Conservation (phyloP, 352 stramenopile species). For the Phytophthora boehmeriae region DNA sequence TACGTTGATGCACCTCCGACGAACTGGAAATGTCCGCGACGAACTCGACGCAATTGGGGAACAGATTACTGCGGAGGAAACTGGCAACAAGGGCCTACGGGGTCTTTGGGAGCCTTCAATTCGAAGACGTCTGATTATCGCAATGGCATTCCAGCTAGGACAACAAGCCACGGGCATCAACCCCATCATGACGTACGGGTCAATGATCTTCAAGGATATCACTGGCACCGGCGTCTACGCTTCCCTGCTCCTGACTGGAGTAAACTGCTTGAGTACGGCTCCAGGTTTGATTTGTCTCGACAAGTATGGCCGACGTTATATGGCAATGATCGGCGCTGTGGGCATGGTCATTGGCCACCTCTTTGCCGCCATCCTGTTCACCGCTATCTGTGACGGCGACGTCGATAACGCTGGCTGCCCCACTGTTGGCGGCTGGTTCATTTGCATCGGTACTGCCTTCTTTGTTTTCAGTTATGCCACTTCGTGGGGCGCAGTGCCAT, state of each 20-base stretch:
- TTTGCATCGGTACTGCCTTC: slow-evolving; percentile 41
- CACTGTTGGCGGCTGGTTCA: slow-evolving; percentile 42
- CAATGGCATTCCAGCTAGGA: slow-evolving; percentile 36
- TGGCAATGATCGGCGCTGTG: slow-evolving; percentile 41
- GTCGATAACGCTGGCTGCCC: slow-evolving; percentile 33
- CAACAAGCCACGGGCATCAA: slow-evolving; percentile 48
- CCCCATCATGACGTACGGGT: slow-evolving; percentile 42
- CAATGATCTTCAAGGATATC: slow-evolving; percentile 42
- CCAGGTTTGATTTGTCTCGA: slow-evolving; percentile 43
- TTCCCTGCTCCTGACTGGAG: slow-evolving; percentile 29
- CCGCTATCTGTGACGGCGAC: slow-evolving; percentile 30
- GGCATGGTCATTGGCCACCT: slow-evolving; percentile 50
- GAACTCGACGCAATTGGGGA: slow-evolving; percentile 47
- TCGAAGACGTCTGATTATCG: slow-evolving; percentile 30
- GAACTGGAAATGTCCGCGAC: slow-evolving; percentile 28
- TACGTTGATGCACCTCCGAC: slow-evolving; percentile 35
- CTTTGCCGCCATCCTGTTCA: slow-evolving; percentile 43
- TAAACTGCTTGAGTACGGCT: slow-evolving; percentile 37
- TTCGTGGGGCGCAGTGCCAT: slow-evolving; percentile 39
- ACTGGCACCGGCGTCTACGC: slow-evolving; percentile 33
- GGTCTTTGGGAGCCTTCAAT: slow-evolving; percentile 38
- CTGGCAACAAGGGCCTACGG: slow-evolving; percentile 25
- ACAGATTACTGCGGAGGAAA: slow-evolving; percentile 38
- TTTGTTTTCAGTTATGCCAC: slow-evolving; percentile 45
- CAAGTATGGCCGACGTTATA: slow-evolving; percentile 39